Evolutionary conservation across 306 rosid genomes (phyloP), one percentile per base, ranked within the genome.

Genomic region (Acacia crassicarpa): DNA sequence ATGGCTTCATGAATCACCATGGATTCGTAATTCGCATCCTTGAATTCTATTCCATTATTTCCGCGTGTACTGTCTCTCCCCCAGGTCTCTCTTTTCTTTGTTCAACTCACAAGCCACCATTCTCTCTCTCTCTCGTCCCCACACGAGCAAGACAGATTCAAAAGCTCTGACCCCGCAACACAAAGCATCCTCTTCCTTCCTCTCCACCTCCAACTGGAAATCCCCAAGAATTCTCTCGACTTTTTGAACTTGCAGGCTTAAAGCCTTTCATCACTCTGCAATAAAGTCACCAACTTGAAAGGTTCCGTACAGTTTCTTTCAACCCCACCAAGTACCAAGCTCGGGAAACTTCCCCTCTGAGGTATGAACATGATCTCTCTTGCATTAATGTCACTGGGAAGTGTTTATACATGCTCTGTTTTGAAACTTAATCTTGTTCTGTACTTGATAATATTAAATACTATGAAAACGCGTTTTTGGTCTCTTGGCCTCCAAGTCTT

Each of bases 391-490:
- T 70, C 23, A 20, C 44, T 83, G 6, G 19, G 43, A 44, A 38
- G 41, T 38, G 41, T 38, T 38, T 5, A 38, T 38, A 38, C 41
- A 38, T 38, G 8, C 41, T 38, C 41, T 38, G 41, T 38, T 38
- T 38, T 38, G 8, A 38, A 38, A 38, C 41, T 38, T 38, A 38
- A 38, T 38, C 41, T 38, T 41, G 41, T 17, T 19, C 48, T 66
- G 33, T 53, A 12, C 35, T 5, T 40, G 30, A 66, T 41, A 6
- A 40, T 41, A 65, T 69, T 43, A 15, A 20, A 58, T 15, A 67
- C 66, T 11, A 70, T 46, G 68, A 90, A 94, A 89, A 87, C 98
- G 97, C 95, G 98, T 93, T 38, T 45, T 89, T 38, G 41, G 41
- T 83, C 85, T 33, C 54, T 46, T 19, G 32, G 63, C 48, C 86